phyloP scores from a whole-genome alignment of 345 rosid species.

The Zanthoxylum bungeanum region DNA sequence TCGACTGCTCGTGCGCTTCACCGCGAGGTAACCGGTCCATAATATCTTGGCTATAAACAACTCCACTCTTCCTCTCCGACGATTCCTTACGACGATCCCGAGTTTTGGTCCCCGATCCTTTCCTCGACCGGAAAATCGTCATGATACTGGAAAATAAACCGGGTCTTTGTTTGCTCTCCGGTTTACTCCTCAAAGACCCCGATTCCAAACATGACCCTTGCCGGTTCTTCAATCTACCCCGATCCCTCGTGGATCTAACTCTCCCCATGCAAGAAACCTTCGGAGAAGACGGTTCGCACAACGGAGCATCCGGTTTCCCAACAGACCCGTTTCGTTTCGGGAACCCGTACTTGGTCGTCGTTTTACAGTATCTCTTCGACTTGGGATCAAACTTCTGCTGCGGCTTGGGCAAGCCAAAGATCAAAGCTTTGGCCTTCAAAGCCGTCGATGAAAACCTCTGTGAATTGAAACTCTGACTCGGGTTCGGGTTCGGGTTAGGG shows the following conservation, averaged over 20 bases:
- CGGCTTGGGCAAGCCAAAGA: constrained; percentile 76
- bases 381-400: constrained; percentile 55
- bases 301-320: constrained; percentile 34
- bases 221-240: constrained; percentile 37
- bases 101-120: constrained; percentile 11
- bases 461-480: constrained; percentile 39
- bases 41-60: constrained; percentile 55
- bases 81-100: constrained; percentile 22
- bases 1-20: constrained; percentile 20
- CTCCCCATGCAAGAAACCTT: constrained; percentile 90
- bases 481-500: too few species aligned
- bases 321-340: constrained; percentile 45
- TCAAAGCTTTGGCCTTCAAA: constrained; percentile 56
- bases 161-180: constrained; percentile 26
- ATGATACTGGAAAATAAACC: constrained; percentile 49
- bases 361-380: constrained; percentile 43
- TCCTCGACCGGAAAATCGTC: constrained; percentile 41
- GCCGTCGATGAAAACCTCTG: constrained; percentile 46
- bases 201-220: constrained; percentile 26
- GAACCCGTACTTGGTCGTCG: constrained; percentile 45
- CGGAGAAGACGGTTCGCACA: constrained; percentile 78
- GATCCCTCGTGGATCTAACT: constrained; percentile 77
- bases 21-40: constrained; percentile 48
- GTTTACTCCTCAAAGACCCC: constrained; percentile 24
- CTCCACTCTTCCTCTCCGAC: constrained; percentile 17